These are phyloP conservation scores for Gleditsia sinensis DNA, from an alignment of 306 rosid species.

Conservation along the genomic window DNA sequence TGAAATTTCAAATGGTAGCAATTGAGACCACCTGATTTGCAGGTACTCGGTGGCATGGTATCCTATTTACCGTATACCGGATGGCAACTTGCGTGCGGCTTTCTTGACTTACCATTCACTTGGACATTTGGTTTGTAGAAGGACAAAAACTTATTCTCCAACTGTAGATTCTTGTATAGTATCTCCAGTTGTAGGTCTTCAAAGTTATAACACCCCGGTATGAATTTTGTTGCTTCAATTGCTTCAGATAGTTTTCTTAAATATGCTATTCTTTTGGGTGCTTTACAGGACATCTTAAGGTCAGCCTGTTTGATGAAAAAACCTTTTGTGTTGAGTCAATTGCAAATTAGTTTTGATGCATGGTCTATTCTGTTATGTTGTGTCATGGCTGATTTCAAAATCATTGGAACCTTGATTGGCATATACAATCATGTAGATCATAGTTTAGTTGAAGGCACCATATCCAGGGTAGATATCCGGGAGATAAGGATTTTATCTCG, in stretches of 20 bases:
- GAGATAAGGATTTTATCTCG: not conserved
- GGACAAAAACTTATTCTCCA: slow-evolving; percentile 36
- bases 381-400: not conserved
- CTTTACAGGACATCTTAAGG: not conserved
- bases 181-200: slow-evolving; percentile 78
- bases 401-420: not conserved
- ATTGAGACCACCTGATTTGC: slow-evolving; percentile 45
- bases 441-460: not conserved
- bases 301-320: not conserved
- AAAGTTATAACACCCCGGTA: slow-evolving; percentile 75
- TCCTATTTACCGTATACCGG: slow-evolving; percentile 92
- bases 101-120: slow-evolving; percentile 75
- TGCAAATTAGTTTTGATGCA: not conserved
- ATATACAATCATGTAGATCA: slow-evolving; percentile 13
- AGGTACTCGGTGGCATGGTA: slow-evolving; percentile 97
- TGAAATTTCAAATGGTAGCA: slow-evolving; percentile 31
- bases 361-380: not conserved
- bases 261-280: not conserved
- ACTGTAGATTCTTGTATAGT: slow-evolving; percentile 45
- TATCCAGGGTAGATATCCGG: not conserved
- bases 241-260: not conserved
- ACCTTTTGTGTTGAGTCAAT: too few species aligned
- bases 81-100: slow-evolving; percentile 75
- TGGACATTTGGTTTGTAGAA: slow-evolving; percentile 62
- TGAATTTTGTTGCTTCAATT: slow-evolving; percentile 10